Conservation (phyloP, 2,329 filamentous ascomycete genomes). For the Phialophora macrospora region DNA sequence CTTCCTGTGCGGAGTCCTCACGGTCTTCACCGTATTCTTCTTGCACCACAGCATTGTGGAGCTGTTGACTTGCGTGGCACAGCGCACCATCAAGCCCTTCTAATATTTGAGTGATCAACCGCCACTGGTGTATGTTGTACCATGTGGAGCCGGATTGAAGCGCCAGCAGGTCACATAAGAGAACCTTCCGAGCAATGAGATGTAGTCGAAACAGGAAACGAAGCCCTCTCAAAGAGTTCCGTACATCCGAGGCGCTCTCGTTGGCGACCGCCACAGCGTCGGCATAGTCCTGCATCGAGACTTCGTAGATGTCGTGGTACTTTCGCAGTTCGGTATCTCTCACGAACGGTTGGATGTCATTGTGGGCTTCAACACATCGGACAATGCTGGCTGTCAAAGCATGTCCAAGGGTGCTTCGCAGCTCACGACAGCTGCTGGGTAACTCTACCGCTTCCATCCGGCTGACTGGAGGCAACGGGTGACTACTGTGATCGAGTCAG, state of each 20-base stretch:
- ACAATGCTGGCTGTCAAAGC: slow-evolving; percentile 73
- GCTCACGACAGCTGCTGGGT: slow-evolving; percentile 74
- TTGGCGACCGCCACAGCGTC: slow-evolving; percentile 70
- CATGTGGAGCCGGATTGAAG: slow-evolving; percentile 69
- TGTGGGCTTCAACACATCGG: slow-evolving; percentile 72
- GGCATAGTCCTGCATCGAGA: slow-evolving; percentile 72
- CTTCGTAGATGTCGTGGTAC: slow-evolving; percentile 88
- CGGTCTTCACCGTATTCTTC: slow-evolving; percentile 32
- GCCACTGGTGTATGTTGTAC: slow-evolving; percentile 37
- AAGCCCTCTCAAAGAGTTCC: slow-evolving; percentile 76
- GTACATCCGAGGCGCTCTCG: slow-evolving; percentile 72
- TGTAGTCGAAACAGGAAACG: slow-evolving; percentile 82
- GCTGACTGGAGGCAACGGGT: slow-evolving; percentile 87
- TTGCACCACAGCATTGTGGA: slow-evolving; percentile 25
- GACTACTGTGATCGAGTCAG: slow-evolving; percentile 64
- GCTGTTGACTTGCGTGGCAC: slow-evolving; percentile 22
- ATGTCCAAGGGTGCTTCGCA: slow-evolving; percentile 75
- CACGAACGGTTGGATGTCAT: slow-evolving; percentile 71
- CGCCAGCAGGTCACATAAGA: slow-evolving; percentile 86
- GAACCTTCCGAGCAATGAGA: slow-evolving; percentile 78
- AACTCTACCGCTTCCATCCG: slow-evolving; percentile 84
- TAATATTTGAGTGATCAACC: slow-evolving; percentile 75
- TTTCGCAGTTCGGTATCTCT: slow-evolving; percentile 84
- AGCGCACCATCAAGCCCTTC: slow-evolving; percentile 67
- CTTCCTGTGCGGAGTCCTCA: slow-evolving; percentile 5